These are phyloP conservation scores for Galeopsis tetrahit DNA, from an alignment of 257 asterid species.

Conservation along the genomic window DNA sequence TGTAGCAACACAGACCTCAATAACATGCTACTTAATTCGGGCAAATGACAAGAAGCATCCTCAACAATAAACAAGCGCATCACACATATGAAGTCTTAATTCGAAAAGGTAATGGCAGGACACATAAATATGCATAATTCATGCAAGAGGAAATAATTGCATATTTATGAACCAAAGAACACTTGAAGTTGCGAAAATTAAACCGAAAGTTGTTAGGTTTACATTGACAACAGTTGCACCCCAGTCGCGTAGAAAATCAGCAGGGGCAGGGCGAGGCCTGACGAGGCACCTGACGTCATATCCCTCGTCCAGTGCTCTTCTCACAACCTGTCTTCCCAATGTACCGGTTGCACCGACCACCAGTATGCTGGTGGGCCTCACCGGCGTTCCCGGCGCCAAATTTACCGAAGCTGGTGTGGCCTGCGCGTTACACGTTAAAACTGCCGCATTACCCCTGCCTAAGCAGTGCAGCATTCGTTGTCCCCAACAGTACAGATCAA, in stretches of 20 bases:
- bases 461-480: background rate
- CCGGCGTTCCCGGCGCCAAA: slow-evolving; percentile 93
- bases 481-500: background rate
- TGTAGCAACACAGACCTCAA: slow-evolving; percentile 3
- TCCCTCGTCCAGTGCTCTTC: slow-evolving; percentile 95
- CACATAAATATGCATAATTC: slow-evolving; percentile 1
- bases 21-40: background rate
- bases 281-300: slow-evolving; percentile 96
- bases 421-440: slow-evolving; percentile 54
- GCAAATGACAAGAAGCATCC: background rate
- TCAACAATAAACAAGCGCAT: background rate
- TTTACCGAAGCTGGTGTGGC: slow-evolving; percentile 59
- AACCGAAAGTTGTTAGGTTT: background rate
- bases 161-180: background rate
- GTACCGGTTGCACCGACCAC: slow-evolving; percentile 99
- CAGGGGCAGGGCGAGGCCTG: slow-evolving; percentile 97
- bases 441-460: slow-evolving; percentile 53
- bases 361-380: slow-evolving; percentile 82
- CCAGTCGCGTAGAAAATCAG: slow-evolving; percentile 99
- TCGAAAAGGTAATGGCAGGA: background rate
- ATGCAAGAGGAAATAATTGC: background rate
- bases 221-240: slow-evolving; percentile 98
- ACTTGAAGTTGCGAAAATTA: background rate
- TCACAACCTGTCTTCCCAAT: slow-evolving; percentile 90
- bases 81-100: background rate